Evolutionary conservation across 2,329 filamentous ascomycete genomes (phyloP).

Genomic region (Fusarium haematococcum): DNA sequence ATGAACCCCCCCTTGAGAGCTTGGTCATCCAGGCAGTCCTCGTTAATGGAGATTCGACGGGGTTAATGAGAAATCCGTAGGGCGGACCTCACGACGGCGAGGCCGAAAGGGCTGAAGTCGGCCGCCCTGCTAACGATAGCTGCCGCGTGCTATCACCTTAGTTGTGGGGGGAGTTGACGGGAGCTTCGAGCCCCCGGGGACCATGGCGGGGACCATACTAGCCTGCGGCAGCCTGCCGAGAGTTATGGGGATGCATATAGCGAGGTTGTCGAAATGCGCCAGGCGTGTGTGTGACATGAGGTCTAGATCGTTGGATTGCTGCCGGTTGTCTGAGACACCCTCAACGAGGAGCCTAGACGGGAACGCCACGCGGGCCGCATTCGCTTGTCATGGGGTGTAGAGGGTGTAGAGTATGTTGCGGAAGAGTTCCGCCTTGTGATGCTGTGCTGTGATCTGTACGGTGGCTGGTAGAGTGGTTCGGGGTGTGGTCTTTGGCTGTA

Average conservation of each 20-base stretch:
- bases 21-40: too few relatives aligned
- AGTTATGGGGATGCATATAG: not conserved
- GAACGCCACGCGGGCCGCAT: conserved; percentile 17
- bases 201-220: not conserved
- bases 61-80: not conserved
- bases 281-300: not conserved
- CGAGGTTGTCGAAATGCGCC: not conserved
- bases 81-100: not conserved
- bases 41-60: not conserved
- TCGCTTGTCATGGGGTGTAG: not conserved
- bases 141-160: not conserved
- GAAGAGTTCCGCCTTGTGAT: not conserved
- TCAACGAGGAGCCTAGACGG: not conserved
- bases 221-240: not conserved
- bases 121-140: conserved; percentile 16
- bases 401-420: not conserved
- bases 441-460: not conserved
- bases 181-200: not conserved
- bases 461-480: not conserved
- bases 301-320: conserved; percentile 5
- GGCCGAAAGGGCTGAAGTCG: not conserved
- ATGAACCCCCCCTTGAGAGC: not conserved
- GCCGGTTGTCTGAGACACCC: conserved; percentile 17
- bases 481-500: not conserved
- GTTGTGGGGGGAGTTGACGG: not conserved